Evolutionary conservation across 1,139 yeast species (phyloP), one percentile per base, ranked within the genome.

Genomic region (Kodamaea anthophila): DNA sequence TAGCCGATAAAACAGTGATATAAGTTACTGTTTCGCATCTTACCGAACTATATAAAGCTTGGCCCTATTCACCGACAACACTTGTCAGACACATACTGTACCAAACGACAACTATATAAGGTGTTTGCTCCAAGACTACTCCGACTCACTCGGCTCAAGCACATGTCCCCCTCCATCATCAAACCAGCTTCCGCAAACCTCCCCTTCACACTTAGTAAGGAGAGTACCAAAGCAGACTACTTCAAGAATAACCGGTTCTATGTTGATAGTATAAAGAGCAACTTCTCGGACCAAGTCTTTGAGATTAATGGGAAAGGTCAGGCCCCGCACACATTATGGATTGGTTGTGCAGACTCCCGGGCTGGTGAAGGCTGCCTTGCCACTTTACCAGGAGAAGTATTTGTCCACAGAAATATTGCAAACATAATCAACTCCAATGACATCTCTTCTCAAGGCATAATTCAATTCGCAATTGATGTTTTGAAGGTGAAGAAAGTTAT

Each of bases 311-410:
- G 77, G 1, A 66, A 74, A 50, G 97, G 97, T 32, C 98, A 91
- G 58, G 58, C 77, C 11, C 98, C 98, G 12, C 94, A 87, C 55
- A 86, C 96, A 8, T 63, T 91, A 34, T 88, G 96, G 94, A 82
- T 91, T 39, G 96, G 97, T 4, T 91, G 98, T 55, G 78, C 94
- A 5, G 98, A 91, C 55, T 86, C 96, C 9, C 77, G 98, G 44
- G 85, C 84, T 35, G 84, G 88, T 31, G 96, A 91, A 44, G 65
- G 65, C 26, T 78, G 87, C 44, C 60, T 91, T 33, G 88, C 88
- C 20, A 76, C 80, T 5, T 62, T 82, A 34, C 97, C 97, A 2
- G 98, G 98, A 28, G 97, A 88, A 55, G 74, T 87, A 8, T 88
- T 91, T 62, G 85, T 91, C n/a, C 88, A 85, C 53, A 75, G 96